Percentiles rank a stretch among this genome's conserved stretches.
phyloP scores from a whole-genome alignment of 352 stramenopile species.

The Globisporangium nunn region DNA sequence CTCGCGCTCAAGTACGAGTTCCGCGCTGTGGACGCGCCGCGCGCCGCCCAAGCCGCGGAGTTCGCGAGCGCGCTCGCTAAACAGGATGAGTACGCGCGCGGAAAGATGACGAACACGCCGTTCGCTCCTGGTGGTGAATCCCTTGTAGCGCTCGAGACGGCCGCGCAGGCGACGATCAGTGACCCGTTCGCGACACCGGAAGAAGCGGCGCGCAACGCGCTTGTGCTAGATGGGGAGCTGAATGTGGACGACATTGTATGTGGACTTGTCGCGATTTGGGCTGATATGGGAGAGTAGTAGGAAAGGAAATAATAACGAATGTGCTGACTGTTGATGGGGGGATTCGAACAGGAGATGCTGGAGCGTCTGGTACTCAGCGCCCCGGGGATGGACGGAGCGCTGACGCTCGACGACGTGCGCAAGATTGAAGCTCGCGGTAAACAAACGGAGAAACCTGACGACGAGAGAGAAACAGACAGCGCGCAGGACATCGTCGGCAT shows the following conservation, averaged over 20 bases:
- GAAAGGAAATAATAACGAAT: not conserved
- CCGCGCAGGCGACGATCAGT: not conserved
- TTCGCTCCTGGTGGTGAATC: constrained; percentile 62
- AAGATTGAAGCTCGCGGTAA: constrained; percentile 1
- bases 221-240: constrained; percentile 21
- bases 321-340: not conserved
- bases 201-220: constrained; percentile 29
- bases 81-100: constrained; percentile 74
- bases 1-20: constrained; percentile 60
- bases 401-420: constrained; percentile 41
- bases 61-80: constrained; percentile 65
- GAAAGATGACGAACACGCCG: constrained; percentile 74
- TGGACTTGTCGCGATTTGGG: not conserved
- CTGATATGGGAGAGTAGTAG: not conserved
- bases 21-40: constrained; percentile 25
- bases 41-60: constrained; percentile 28
- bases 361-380: constrained; percentile 41
- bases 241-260: constrained; percentile 22
- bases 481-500: constrained; percentile 33
- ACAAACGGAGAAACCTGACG: not conserved
- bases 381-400: constrained; percentile 41
- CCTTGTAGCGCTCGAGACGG: constrained; percentile 24
- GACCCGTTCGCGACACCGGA: constrained; percentile 17
- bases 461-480: not conserved
- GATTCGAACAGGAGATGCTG: constrained; percentile 16